These are phyloP conservation scores for Lichtheimia corymbifera DNA, from an alignment of 371 early-diverging fungal genomes.

Conservation along the genomic window DNA sequence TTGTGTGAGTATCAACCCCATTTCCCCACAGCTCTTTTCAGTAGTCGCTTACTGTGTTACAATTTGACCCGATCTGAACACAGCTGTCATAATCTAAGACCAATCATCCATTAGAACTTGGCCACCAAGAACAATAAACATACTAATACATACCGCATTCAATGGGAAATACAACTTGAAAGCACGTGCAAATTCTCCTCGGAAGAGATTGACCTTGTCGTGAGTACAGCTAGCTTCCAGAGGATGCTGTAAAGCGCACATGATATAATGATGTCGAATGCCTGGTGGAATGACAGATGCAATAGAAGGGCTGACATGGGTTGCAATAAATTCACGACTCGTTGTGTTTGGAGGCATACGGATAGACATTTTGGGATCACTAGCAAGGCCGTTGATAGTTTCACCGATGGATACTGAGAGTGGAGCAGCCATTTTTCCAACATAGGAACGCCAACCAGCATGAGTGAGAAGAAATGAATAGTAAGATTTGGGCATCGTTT, in stretches of 20 bases:
- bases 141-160: constrained; percentile 52
- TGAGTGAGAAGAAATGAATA: constrained; percentile 67
- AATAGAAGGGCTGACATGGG: constrained; percentile 57
- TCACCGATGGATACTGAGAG: constrained; percentile 40
- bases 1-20: neutral
- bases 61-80: constrained; percentile 47
- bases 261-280: constrained; percentile 63
- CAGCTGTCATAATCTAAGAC: constrained; percentile 55
- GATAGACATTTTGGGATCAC: constrained; percentile 32
- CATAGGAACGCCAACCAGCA: constrained; percentile 54
- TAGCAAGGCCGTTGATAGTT: constrained; percentile 34
- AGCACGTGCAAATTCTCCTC: constrained; percentile 52
- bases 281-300: constrained; percentile 42
- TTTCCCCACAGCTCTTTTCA: too few relatives aligned
- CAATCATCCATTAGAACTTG: neutral
- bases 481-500: constrained; percentile 64
- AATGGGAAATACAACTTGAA: constrained; percentile 70
- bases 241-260: constrained; percentile 79
- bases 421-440: constrained; percentile 55
- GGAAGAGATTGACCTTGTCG: constrained; percentile 37
- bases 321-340: constrained; percentile 51
- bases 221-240: constrained; percentile 51
- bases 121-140: neutral
- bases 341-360: constrained; percentile 43
- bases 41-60: constrained; percentile 38